Evolutionary conservation across 805 yeast species (phyloP).

Genomic region (Yarrowia sp.): DNA sequence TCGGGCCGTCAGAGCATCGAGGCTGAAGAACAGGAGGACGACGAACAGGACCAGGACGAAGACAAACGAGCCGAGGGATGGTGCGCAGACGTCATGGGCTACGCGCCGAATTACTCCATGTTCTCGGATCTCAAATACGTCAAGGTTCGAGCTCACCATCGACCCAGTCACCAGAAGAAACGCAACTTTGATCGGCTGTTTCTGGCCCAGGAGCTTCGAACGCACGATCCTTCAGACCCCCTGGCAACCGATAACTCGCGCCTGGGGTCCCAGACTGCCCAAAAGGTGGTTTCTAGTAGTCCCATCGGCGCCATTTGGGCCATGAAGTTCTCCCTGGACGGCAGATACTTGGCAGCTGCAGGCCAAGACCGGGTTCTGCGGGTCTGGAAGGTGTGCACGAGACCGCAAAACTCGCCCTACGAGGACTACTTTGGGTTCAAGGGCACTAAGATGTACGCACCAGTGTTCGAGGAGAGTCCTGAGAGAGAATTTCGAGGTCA

Average conservation of each 20-base stretch:
- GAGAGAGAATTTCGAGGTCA: conserved; percentile 69
- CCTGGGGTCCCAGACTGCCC: conserved; percentile 9
- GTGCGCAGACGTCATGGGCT: conserved; percentile 48
- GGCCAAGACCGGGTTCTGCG: conserved; percentile 74
- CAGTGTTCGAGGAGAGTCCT: conserved; percentile 78
- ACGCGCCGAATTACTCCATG: conserved; percentile 43
- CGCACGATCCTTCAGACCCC: conserved; percentile 13
- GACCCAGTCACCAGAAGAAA: conserved; percentile 40
- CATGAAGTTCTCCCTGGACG: conserved; percentile 77
- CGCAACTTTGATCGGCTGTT: conserved; percentile 48
- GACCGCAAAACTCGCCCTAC: conserved; percentile 23
- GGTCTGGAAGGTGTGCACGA: conserved; percentile 71
- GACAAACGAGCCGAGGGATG: conserved; percentile 46
- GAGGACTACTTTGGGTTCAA: conserved; percentile 10
- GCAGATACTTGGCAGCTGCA: conserved; percentile 82
- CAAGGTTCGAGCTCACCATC: conserved; percentile 49
- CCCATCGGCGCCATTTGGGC: conserved; percentile 66
- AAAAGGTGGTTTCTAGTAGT: conserved; percentile 13
- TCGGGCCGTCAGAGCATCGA: conserved; percentile 23
- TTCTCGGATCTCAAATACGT: conserved; percentile 49
- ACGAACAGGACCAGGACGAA: conserved; percentile 23
- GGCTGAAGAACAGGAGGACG: conserved; percentile 34
- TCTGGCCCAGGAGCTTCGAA: conserved; percentile 50
- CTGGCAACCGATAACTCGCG: conserved; percentile 17
- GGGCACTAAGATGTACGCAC: conserved; percentile 60